Evolutionary conservation across 768 basidiomycete genomes (phyloP).

Genomic region (Suillus plorans): DNA sequence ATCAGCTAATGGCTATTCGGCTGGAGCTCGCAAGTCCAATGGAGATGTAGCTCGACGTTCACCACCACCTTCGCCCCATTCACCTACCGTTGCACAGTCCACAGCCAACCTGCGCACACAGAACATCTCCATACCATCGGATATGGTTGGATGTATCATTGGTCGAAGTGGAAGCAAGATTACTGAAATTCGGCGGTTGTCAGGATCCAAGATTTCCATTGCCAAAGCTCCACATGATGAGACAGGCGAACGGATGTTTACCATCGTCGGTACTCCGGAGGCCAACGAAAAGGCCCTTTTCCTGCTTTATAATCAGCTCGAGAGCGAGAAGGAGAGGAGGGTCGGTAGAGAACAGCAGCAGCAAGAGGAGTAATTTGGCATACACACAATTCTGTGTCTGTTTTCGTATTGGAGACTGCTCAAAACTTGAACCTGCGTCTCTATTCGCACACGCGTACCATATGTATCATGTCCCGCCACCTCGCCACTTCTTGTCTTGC

Average conservation of each 20-base stretch:
- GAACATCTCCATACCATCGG: constrained; percentile 98
- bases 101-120: constrained; percentile 91
- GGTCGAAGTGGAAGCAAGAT: constrained; percentile 98
- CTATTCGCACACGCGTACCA: not conserved
- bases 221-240: constrained; percentile 99
- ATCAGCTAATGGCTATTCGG: constrained; percentile 48
- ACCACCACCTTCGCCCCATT: constrained; percentile 33
- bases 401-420: constrained; percentile 2
- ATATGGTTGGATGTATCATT: constrained; percentile 98
- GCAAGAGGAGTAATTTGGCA: constrained; percentile 47
- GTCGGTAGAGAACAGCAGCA: constrained; percentile 83
- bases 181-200: constrained; percentile 97
- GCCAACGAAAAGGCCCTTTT: constrained; percentile 98
- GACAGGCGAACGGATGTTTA: constrained; percentile 99
- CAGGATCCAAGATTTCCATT: constrained; percentile 97
- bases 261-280: constrained; percentile 94
- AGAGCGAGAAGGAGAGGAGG: constrained; percentile 94
- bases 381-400: not conserved
- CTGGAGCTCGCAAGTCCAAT: constrained; percentile 59
- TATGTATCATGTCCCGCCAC: constrained; percentile 27
- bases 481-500: constrained; percentile 27
- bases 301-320: constrained; percentile 94
- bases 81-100: constrained; percentile 52
- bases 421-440: constrained; percentile 14
- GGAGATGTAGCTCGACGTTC: constrained; percentile 52